Conservation (phyloP, 495 filamentous ascomycete genomes). For the Pseudevernia furfuracea region DNA sequence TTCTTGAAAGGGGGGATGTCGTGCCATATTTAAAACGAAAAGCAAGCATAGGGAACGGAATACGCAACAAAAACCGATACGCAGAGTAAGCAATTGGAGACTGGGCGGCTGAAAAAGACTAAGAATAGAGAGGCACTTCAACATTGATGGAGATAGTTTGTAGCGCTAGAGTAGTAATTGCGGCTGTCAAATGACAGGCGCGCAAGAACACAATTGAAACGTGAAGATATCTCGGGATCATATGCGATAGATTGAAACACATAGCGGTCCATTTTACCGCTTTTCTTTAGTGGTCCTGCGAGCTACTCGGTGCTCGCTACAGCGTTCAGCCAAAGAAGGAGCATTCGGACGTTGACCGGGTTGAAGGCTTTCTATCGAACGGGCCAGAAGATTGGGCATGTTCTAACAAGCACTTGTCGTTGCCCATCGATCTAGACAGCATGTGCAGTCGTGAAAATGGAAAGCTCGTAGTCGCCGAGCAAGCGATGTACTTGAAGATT, state of each 20-base stretch:
- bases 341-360: not conserved
- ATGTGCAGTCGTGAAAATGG: not conserved
- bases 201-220: constrained; percentile 1
- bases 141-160: not conserved
- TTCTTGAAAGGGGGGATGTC: not conserved
- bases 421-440: not conserved
- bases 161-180: not conserved
- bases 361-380: not conserved
- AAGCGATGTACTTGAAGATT: not conserved
- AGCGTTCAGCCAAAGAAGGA: not conserved
- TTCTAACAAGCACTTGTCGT: not conserved
- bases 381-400: not conserved
- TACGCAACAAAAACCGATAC: not conserved
- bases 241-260: constrained; percentile 1
- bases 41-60: not conserved
- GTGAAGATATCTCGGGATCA: not conserved
- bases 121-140: not conserved
- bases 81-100: not conserved
- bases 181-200: not conserved
- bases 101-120: not conserved
- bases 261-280: not conserved
- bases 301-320: not conserved
- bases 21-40: not conserved
- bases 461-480: not conserved
- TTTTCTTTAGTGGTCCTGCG: too few relatives aligned